These are phyloP conservation scores for Microbotryum scabiosae DNA, from an alignment of 1,284 basidiomycete genomes.

Conservation along the genomic window DNA sequence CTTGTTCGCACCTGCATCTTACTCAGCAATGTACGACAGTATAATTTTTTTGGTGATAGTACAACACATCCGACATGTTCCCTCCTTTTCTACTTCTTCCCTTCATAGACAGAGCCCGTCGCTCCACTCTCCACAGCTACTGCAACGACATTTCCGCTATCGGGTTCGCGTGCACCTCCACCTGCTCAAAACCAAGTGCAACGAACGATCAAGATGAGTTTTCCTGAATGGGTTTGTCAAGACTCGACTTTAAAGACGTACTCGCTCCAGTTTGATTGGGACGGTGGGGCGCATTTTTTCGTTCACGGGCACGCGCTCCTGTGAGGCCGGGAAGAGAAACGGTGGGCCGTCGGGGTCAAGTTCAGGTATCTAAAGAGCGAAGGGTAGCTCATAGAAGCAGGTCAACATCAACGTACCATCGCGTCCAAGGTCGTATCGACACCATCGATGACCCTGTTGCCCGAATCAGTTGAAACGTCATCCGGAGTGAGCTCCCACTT, in stretches of 20 bases:
- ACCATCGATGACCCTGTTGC: conserved; percentile 73
- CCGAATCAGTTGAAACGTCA: too few species aligned
- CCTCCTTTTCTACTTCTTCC: too few species aligned
- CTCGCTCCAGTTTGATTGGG: conserved; percentile 71
- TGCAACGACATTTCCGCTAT: conserved; percentile 52
- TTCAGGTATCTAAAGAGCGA: conserved; percentile 31
- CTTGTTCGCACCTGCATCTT: too few species aligned
- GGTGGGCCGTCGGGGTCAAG: conserved; percentile 2
- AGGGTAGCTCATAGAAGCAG: neutral
- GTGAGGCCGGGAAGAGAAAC: neutral
- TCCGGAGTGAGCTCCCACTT: neutral
- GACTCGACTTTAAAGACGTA: conserved; percentile 42
- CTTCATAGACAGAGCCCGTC: too few species aligned
- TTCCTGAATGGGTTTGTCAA: neutral
- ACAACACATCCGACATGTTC: too few species aligned
- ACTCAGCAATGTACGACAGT: too few species aligned
- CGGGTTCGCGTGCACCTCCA: conserved; percentile 93
- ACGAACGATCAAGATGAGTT: conserved; percentile 4
- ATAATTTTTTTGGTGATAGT: too few species aligned
- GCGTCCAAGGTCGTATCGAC: conserved; percentile 76
- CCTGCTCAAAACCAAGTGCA: conserved; percentile 43
- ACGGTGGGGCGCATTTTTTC: conserved; percentile 77
- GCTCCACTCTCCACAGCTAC: too few species aligned
- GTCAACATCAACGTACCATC: conserved; percentile 45
- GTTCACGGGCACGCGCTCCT: conserved; percentile 77